A percentile compares a stretch with the other conserved stretches of the same genome.
phyloP scores from a whole-genome alignment of 257 asterid genomes.

The Anisodus acutangulus region DNA sequence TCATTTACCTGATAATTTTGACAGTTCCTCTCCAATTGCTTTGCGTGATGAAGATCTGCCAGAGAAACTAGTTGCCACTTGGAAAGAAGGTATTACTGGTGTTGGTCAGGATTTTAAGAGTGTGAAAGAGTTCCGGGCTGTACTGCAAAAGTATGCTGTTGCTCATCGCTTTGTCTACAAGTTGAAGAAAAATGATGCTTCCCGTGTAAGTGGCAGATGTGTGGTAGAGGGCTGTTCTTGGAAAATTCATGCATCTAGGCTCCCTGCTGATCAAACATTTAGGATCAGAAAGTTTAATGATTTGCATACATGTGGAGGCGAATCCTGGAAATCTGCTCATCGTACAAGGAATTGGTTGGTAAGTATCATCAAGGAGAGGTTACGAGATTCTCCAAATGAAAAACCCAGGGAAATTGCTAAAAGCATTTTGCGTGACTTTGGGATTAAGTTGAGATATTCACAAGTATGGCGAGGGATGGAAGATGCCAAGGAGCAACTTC shows the following conservation, averaged over 20 bases:
- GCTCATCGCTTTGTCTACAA: conserved; percentile 81
- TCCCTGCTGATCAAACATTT: conserved; percentile 62
- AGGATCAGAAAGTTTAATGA: conserved; percentile 69
- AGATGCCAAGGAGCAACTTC: conserved; percentile 83
- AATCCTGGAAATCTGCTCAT: conserved; percentile 81
- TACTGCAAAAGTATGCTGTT: conserved; percentile 78
- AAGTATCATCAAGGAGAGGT: conserved; percentile 70
- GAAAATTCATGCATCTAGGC: conserved; percentile 90
- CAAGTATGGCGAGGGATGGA: conserved; percentile 83
- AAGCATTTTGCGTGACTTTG: conserved; percentile 77
- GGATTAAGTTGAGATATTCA: conserved; percentile 65
- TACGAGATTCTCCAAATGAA: conserved; percentile 79
- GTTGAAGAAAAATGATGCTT: conserved; percentile 71
- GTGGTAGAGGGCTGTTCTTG: conserved; percentile 82
- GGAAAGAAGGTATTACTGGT: conserved; percentile 80
- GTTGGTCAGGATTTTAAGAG: conserved; percentile 80
- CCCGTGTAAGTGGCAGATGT: conserved; percentile 80
- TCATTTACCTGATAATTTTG: conserved; percentile 49
- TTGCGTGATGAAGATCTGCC: conserved; percentile 67
- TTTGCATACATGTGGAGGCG: conserved; percentile 76
- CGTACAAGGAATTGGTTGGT: conserved; percentile 85
- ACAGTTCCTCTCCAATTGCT: conserved; percentile 41
- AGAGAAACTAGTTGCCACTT: conserved; percentile 70
- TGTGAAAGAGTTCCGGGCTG: conserved; percentile 83
- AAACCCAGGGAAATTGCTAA: conserved; percentile 78